Conservation (phyloP, 257 asterid genomes). For the Plantago major region DNA sequence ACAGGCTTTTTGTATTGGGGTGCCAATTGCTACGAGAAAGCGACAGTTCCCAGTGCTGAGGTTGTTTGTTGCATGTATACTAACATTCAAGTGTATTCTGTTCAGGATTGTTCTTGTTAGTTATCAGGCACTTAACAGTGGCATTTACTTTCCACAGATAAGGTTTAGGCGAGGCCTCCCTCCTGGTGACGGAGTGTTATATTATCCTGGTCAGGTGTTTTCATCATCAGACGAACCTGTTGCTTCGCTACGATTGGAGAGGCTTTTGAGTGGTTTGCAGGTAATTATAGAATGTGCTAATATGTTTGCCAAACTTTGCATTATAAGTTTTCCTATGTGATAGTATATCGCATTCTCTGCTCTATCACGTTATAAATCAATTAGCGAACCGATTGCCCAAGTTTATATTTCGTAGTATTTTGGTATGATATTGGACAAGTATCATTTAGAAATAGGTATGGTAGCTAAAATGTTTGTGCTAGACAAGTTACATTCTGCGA, state of each 20-base stretch:
- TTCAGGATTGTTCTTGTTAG: conserved; percentile 12
- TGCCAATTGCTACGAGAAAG: conserved; percentile 97
- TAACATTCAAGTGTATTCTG: conserved; percentile 4
- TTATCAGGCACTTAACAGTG: conserved; percentile 9
- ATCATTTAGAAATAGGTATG: conserved; percentile 1
- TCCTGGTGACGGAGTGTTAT: conserved; percentile 96
- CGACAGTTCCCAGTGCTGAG: conserved; percentile 92
- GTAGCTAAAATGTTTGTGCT: neutral
- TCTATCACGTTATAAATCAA: neutral
- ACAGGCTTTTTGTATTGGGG: conserved; percentile 99
- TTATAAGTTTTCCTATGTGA: neutral
- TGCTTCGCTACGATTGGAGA: conserved; percentile 88
- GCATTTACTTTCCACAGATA: conserved; percentile 45
- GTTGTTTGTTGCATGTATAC: conserved; percentile 29
- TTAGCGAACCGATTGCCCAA: neutral
- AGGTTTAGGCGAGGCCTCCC: conserved; percentile 97
- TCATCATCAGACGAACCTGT: conserved; percentile 84
- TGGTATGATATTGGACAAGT: neutral
- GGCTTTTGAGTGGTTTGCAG: conserved; percentile 95
- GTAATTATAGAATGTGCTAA: conserved; percentile 27
- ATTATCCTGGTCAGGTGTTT: conserved; percentile 95
- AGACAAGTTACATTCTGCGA: no score
- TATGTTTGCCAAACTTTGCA: neutral
- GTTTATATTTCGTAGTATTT: neutral
- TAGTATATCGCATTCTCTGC: neutral